phyloP scores from a whole-genome alignment of 1,284 basidiomycete species.

The Lentinus polychrous region DNA sequence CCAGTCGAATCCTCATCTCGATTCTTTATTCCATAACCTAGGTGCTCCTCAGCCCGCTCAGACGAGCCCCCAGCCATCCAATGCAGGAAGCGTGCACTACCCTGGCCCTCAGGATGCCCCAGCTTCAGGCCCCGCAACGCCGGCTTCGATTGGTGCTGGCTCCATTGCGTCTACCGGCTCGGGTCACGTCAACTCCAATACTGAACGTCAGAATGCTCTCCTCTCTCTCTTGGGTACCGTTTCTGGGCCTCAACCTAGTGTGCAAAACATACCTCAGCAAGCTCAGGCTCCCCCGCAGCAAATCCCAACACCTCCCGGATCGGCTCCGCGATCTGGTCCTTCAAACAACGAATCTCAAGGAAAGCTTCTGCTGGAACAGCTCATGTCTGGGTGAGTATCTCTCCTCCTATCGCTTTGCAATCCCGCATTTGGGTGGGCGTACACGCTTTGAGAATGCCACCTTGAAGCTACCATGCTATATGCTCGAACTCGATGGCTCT shows the following conservation, averaged over 20 bases:
- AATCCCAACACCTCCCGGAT: constrained; percentile 60
- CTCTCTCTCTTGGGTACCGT: constrained; percentile 55
- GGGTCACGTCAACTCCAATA: constrained; percentile 36
- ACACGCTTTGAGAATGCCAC: not conserved
- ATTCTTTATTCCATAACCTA: constrained; percentile 52
- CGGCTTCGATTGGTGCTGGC: constrained; percentile 46
- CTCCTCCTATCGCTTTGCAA: constrained; percentile 3
- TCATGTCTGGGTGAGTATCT: constrained; percentile 66
- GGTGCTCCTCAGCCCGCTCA: constrained; percentile 28
- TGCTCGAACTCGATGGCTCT: no score
- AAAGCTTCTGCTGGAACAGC: constrained; percentile 68
- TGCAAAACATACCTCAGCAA: constrained; percentile 22
- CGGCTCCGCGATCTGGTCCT: constrained; percentile 50
- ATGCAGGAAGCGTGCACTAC: constrained; percentile 22
- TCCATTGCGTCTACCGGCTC: constrained; percentile 35
- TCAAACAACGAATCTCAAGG: constrained; percentile 54
- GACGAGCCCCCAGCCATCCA: constrained; percentile 26
- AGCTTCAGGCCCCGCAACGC: constrained; percentile 48
- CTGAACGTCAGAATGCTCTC: constrained; percentile 66
- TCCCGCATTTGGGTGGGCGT: constrained; percentile 3
- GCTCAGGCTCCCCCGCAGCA: constrained; percentile 39
- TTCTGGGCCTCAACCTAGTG: constrained; percentile 31
- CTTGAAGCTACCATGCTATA: not conserved
- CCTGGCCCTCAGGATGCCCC: constrained; percentile 28
- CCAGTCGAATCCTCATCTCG: constrained; percentile 42